phyloP scores from a whole-genome alignment of 2,329 filamentous ascomycete species.

The Cercospora zeina region DNA sequence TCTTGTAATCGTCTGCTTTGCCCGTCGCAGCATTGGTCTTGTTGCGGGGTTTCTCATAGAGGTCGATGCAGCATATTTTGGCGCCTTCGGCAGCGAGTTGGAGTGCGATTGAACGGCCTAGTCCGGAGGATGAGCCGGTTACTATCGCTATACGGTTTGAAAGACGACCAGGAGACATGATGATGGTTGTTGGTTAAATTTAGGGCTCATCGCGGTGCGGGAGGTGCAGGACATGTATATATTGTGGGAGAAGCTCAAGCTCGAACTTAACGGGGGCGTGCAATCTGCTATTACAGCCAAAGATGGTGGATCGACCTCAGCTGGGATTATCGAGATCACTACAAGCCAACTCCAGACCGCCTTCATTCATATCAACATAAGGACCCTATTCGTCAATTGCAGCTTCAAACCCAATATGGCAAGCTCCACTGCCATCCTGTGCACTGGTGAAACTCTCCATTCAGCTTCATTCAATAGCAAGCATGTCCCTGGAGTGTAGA shows the following conservation, averaged over 20 bases:
- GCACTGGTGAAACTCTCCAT: neutral
- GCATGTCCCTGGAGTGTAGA: neutral
- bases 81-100: slow-evolving; percentile 37
- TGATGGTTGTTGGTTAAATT: neutral
- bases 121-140: slow-evolving; percentile 37
- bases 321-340: neutral
- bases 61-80: slow-evolving; percentile 37
- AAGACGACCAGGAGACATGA: slow-evolving; percentile 21
- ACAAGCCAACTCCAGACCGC: neutral
- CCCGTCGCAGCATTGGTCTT: slow-evolving; percentile 35
- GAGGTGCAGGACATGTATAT: neutral
- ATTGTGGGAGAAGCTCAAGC: slow-evolving; percentile 2
- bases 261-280: neutral
- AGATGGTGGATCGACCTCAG: neutral
- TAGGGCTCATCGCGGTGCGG: neutral
- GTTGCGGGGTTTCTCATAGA: slow-evolving; percentile 36
- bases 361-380: neutral
- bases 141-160: slow-evolving; percentile 30
- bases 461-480: neutral
- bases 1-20: slow-evolving; percentile 38
- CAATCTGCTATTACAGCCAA: too few relatives aligned
- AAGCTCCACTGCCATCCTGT: neutral
- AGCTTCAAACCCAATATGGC: neutral
- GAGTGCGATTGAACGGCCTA: slow-evolving; percentile 39
- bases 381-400: neutral